Conservation (phyloP, 148 eudicot species). For the Amaranthus cruentus region DNA sequence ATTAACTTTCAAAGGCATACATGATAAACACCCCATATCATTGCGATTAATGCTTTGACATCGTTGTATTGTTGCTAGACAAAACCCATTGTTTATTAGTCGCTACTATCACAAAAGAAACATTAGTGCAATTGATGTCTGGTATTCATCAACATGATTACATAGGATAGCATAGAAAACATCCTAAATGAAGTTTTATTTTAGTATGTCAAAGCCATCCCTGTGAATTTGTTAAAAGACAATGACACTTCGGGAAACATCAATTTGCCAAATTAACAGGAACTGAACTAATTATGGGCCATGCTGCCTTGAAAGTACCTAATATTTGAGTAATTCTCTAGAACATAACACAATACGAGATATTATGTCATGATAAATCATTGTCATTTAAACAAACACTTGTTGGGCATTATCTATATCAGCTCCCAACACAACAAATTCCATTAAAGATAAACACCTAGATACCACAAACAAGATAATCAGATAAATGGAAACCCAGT, state of each 20-base stretch:
- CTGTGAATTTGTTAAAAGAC: no score
- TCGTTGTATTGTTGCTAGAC: not conserved
- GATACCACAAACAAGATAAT: not conserved
- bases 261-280: no score
- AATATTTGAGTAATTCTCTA: no score
- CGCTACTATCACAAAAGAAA: not conserved
- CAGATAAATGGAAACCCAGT: not conserved
- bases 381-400: conserved; percentile 29
- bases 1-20: no score
- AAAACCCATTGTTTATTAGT: no score
- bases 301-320: no score
- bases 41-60: not conserved
- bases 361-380: not conserved
- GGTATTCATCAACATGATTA: not conserved
- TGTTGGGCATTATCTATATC: conserved; percentile 22
- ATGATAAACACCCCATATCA: no score
- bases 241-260: no score
- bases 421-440: not conserved
- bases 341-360: no score
- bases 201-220: no score
- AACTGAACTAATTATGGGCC: no score
- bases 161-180: not conserved
- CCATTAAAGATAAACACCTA: not conserved
- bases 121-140: not conserved
- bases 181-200: no score